These are phyloP conservation scores for Fagopyrum homotropicum DNA, from an alignment of 148 eudicot species.

Conservation along the genomic window DNA sequence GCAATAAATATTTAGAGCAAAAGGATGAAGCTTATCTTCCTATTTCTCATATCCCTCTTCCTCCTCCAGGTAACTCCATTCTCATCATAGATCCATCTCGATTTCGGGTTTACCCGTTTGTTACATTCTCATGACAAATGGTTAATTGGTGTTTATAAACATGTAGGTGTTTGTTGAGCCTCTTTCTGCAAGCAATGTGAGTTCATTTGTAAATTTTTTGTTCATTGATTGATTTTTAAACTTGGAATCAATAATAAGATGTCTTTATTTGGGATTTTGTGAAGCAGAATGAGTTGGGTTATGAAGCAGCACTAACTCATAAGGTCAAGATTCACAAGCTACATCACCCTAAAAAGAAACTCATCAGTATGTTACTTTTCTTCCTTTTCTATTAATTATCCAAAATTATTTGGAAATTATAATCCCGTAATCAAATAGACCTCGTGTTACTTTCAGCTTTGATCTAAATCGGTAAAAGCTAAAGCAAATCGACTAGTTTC, in stretches of 20 bases:
- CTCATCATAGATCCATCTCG: not conserved
- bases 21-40: constrained; percentile 17
- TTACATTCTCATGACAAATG: not conserved
- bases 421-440: too few species aligned
- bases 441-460: too few species aligned
- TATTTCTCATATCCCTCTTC: constrained; percentile 18
- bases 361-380: too few species aligned
- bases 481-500: too few species aligned
- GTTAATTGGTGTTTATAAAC: not conserved
- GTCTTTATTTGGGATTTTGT: not conserved
- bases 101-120: not conserved
- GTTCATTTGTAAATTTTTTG: not conserved
- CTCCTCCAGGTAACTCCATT: constrained; percentile 19
- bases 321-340: too few species aligned
- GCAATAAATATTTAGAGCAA: not conserved
- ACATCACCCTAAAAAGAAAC: too few species aligned
- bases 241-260: not conserved
- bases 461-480: too few species aligned
- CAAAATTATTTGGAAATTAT: too few species aligned
- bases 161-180: constrained; percentile 4
- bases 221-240: not conserved
- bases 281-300: not conserved
- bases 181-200: not conserved
- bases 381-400: too few species aligned
- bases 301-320: too few species aligned